Percentiles rank a stretch among this genome's conserved stretches.
phyloP scores from a whole-genome alignment of 139 green algal species.

The Chlorella sp. region DNA sequence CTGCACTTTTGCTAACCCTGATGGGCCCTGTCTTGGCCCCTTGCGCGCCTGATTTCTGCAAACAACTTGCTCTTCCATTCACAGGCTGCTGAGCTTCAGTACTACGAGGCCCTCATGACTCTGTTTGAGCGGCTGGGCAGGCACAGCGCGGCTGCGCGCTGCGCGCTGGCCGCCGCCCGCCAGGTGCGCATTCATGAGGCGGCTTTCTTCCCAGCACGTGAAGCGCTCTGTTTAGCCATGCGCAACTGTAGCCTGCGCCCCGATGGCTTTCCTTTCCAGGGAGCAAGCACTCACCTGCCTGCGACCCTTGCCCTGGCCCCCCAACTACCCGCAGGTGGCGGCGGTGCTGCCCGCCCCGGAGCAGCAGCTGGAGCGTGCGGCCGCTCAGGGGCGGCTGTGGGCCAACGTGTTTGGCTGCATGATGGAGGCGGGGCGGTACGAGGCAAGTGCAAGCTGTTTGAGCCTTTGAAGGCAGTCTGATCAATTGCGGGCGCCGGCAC shows the following conservation, averaged over 20 bases:
- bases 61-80: not conserved
- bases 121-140: constrained; percentile 46
- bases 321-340: constrained; percentile 2
- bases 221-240: too few relatives aligned
- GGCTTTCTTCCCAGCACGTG: too few relatives aligned
- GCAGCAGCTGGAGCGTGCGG: not conserved
- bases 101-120: constrained; percentile 48
- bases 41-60: too few relatives aligned
- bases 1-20: too few relatives aligned
- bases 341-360: not conserved
- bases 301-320: too few relatives aligned
- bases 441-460: constrained; percentile 14
- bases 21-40: too few relatives aligned
- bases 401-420: constrained; percentile 45
- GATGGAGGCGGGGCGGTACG: constrained; percentile 24
- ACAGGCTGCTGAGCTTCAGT: constrained; percentile 49
- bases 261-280: too few relatives aligned
- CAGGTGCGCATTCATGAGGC: not conserved
- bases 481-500: too few relatives aligned
- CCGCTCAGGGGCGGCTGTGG: constrained; percentile 45
- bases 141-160: constrained; percentile 20
- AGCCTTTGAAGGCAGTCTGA: too few relatives aligned
- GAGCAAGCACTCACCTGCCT: too few relatives aligned
- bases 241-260: too few relatives aligned
- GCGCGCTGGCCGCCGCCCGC: not conserved